Evolutionary conservation across 805 yeast species (phyloP), one percentile per base, ranked within the genome.

Genomic region (Candida michaelii): DNA sequence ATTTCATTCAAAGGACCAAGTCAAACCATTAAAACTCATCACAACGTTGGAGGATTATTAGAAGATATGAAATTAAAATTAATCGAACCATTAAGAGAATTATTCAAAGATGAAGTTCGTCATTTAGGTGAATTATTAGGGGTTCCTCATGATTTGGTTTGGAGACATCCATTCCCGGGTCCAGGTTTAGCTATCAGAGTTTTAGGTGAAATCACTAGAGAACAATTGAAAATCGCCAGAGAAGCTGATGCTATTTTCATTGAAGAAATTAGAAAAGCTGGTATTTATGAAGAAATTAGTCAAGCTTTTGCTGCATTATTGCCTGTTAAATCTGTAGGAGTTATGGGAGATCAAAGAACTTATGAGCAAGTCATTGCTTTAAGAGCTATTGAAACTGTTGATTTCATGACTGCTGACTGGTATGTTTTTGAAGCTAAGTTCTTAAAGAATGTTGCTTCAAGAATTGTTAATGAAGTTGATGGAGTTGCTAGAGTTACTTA

Each of bases 151-250:
- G 98, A 93, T 57, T 79, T 93, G 56, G 98, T 93, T 54, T 91
- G 98, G 98, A 88, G 99, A 78, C 99, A 93, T 66, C 99, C 99
- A 44, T 93, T 93, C 95, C 99, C 99, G 58, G 99, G 99, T 65
- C 99, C 99, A 65, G 99, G 99, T 75, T 86, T 93, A 63, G 99
- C 97, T 55, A 93, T 93, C 66, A 85, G 99, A 72, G 95, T 93
- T 43, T 76, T 93, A 37, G 99, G 99, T 56, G 98, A 91, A 73
- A 98, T 93, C 50, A 87, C 97, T 46, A 85, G 81, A 54, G 82
- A 76, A 52, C 99, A 93, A 74, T 93, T 93, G 44, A 91, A 82
- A 62, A 93, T 93, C 62, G 99, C 98, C 34, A 85, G 98, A 72
- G 91, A 89, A 65, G 99, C 99, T 49, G 99, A 93, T 66, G 77